These are phyloP conservation scores for Dioscorea dumetorum DNA, from an alignment of 106 monocot species.

Conservation along the genomic window DNA sequence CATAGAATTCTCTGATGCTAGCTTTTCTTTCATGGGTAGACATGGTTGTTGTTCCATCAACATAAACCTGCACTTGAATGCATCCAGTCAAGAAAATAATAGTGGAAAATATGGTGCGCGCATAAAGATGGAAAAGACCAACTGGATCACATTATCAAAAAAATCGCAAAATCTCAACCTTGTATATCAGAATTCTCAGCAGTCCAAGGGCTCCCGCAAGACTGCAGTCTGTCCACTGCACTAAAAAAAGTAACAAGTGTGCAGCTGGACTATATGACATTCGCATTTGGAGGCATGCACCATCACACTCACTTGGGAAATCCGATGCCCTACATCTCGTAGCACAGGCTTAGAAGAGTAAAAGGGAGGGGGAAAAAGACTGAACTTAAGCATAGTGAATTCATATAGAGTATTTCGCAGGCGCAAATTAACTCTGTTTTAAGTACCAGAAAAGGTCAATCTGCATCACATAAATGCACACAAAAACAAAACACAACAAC, in stretches of 20 bases:
- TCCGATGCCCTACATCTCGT: constrained; percentile 43
- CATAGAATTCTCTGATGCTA: constrained; percentile 80
- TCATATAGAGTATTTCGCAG: background rate
- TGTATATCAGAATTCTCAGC: constrained; percentile 54
- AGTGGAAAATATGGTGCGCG: too few species aligned
- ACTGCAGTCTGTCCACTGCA: constrained; percentile 85
- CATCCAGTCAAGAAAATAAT: background rate
- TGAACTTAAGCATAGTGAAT: background rate
- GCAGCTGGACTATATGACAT: constrained; percentile 61
- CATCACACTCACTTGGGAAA: constrained; percentile 65
- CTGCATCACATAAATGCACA: background rate
- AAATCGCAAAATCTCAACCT: constrained; percentile 17
- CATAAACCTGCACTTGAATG: constrained; percentile 50
- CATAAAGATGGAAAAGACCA: background rate
- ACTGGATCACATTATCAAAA: background rate
- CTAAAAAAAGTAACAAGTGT: constrained; percentile 55
- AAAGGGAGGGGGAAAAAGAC: background rate
- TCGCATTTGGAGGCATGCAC: constrained; percentile 61
- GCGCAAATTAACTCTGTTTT: background rate
- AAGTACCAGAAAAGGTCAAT: background rate
- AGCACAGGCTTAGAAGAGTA: constrained; percentile 1
- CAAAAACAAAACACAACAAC: background rate
- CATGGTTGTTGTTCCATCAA: constrained; percentile 85
- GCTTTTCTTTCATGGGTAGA: constrained; percentile 88
- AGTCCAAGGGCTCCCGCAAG: constrained; percentile 84